These are phyloP conservation scores for Catunica adiposa DNA, from an alignment of 2,329 filamentous ascomycete genomes.

Conservation along the genomic window DNA sequence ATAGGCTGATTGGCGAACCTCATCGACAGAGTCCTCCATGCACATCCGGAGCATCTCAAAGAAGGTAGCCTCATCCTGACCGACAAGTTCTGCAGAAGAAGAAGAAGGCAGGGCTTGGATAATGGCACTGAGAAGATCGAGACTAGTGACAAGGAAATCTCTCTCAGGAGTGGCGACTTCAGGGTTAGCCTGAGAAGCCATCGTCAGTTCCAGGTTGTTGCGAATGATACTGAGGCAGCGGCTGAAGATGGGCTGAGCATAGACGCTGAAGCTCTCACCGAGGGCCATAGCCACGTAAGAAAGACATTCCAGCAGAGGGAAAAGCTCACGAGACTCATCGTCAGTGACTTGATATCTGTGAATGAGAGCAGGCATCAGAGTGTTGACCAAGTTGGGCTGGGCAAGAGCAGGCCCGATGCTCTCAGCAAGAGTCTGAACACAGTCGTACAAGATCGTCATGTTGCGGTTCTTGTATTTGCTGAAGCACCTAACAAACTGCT, in stretches of 20 bases:
- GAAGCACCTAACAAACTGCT: constrained; percentile 86
- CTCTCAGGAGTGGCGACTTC: constrained; percentile 71
- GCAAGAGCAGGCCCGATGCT: constrained; percentile 70
- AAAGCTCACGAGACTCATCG: constrained; percentile 82
- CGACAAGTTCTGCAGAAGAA: constrained; percentile 62
- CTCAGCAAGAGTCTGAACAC: constrained; percentile 90
- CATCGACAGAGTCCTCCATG: constrained; percentile 79
- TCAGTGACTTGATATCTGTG: constrained; percentile 71
- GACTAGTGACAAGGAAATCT: constrained; percentile 88
- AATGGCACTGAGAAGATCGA: constrained; percentile 84
- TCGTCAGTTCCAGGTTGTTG: constrained; percentile 67
- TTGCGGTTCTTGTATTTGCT: constrained; percentile 94
- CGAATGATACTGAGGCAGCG: constrained; percentile 86
- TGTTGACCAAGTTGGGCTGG: constrained; percentile 60
- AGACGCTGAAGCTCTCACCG: constrained; percentile 65
- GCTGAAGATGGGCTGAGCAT: constrained; percentile 69
- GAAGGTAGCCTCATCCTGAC: constrained; percentile 60
- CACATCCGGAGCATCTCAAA: constrained; percentile 84
- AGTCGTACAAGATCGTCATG: constrained; percentile 98
- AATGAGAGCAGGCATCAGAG: constrained; percentile 87
- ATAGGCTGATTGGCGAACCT: constrained; percentile 91
- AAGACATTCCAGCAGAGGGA: constrained; percentile 87
- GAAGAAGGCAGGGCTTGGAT: constrained; percentile 69
- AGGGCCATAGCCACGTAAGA: constrained; percentile 86
- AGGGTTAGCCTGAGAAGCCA: constrained; percentile 51